Conservation (phyloP, 169 alveolate species). For the Pseudocohnilembus persalinus region DNA sequence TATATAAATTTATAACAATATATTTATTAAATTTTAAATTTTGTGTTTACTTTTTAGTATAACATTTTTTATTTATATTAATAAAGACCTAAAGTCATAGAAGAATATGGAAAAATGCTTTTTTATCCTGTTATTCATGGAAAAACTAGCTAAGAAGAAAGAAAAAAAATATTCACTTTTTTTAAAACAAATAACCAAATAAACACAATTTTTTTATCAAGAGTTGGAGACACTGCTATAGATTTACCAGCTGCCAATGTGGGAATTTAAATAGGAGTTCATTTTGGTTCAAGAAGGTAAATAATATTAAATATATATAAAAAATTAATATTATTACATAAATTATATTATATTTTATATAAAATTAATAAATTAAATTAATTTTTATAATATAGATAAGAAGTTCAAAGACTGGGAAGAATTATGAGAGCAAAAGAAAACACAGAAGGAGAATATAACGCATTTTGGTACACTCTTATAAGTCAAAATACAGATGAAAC, state of each 20-base stretch:
- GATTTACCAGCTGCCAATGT: conserved; percentile 99
- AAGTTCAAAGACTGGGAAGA: conserved; percentile 99
- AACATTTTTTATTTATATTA: too few species aligned
- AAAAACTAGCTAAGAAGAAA: conserved; percentile 87
- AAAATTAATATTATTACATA: too few species aligned
- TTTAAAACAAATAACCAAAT: conserved; percentile 88
- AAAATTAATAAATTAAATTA: too few species aligned
- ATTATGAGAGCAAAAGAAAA: conserved; percentile 97
- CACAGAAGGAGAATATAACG: conserved; percentile 87
- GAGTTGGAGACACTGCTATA: conserved; percentile 99
- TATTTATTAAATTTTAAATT: too few species aligned
- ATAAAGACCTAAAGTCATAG: conserved; percentile 95
- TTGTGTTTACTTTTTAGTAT: too few species aligned
- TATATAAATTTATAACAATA: too few species aligned
- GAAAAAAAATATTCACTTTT: conserved; percentile 90
- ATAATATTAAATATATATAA: too few species aligned
- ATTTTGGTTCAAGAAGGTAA: conserved; percentile 95
- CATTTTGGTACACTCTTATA: conserved; percentile 97
- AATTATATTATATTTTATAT: too few species aligned
- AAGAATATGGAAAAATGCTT: conserved; percentile 65
- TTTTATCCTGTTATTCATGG: conserved; percentile 93
- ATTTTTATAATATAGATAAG: conserved; percentile 87
- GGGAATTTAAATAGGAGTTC: conserved; percentile 97
- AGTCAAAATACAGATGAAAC: conserved; percentile 98
- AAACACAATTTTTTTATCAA: conserved; percentile 94